Base-by-base conservation (phyloP, 2,329 filamentous ascomycete genomes). In the Aphanocladium album region DNA sequence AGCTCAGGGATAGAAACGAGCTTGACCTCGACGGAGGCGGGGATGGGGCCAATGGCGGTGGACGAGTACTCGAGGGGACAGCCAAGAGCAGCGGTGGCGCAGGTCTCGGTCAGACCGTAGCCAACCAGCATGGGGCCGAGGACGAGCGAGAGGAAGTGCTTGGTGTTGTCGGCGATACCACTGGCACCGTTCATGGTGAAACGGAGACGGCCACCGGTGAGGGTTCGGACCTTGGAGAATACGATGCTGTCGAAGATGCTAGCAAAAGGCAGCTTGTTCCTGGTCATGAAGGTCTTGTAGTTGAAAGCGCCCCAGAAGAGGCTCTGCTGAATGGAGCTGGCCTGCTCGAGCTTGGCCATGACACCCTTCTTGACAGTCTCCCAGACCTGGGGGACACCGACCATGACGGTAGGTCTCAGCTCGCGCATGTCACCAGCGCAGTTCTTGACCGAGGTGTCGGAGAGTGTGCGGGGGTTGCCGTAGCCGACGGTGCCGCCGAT, bases 311-410 rank as follows among this genome's bases (percentile, higher is more conserved):
- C 79, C 85, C 84, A 88, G 81, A 99, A 99, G 64, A 98, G 76
- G 68, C 88, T 87, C 75, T 82, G 87, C 62, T 88, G 82, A 46
- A 98, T 61, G n/a, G 82, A 74, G 69, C 87, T 87, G 63, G 89
- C 83, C 61, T 83, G 79, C 71, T 90, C 88, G 62, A 98, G 87
- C 75, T 92, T 91, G 68, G 80, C 77, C 65, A 93, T 80, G 69
- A 99, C 90, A 59, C 95, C 95, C 81, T 99, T 99, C 80, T 92
- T 93, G 69, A 99, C 89, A 1, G 91, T 93, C 77, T 99, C 95
- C 93, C 93, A 99, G 35, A 99, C 89, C 62, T 96, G 93, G 1
- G 95, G 95, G 3, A 99, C 95, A 73, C 95, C 95, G 43, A 97
- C 89, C 72, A 99, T 84, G 71, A 97, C 84, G 2, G 92, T 96